A percentile compares a stretch with the other conserved stretches of the same genome.
These are phyloP conservation scores for Dichotomocladium elegans DNA, from an alignment of 371 early-diverging fungal genomes.

Conservation along the genomic window DNA sequence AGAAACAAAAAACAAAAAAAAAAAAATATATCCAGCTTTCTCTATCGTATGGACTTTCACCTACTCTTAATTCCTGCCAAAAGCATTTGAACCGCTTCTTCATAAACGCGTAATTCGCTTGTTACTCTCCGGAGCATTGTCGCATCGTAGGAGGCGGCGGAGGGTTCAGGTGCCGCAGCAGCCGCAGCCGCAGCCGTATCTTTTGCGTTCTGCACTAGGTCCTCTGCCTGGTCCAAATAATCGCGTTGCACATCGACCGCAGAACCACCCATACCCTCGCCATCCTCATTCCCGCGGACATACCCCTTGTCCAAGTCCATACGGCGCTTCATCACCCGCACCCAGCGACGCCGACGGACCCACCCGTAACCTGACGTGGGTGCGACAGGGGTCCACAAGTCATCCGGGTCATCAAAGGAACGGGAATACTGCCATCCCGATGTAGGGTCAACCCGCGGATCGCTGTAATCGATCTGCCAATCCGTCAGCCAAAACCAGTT, in stretches of 20 bases:
- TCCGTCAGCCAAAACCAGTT: constrained; percentile 85
- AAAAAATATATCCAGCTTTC: neutral
- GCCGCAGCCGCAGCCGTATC: constrained; percentile 5
- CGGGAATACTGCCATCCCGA: constrained; percentile 73
- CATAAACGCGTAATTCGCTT: constrained; percentile 46
- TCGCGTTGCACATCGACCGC: constrained; percentile 24
- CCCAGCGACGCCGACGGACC: constrained; percentile 77
- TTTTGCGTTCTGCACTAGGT: constrained; percentile 22
- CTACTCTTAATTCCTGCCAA: constrained; percentile 63
- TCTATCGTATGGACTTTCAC: neutral
- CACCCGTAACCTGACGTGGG: constrained; percentile 55
- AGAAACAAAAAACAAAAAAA: constrained; percentile 3
- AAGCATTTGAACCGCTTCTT: constrained; percentile 59
- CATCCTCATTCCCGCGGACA: constrained; percentile 10
- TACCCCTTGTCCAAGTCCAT: constrained; percentile 47
- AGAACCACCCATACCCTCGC: neutral
- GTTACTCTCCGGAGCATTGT: constrained; percentile 15
- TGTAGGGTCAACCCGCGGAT: constrained; percentile 57
- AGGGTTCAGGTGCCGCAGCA: neutral
- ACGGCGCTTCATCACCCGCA: constrained; percentile 71
- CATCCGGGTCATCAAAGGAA: constrained; percentile 50
- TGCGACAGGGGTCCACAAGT: constrained; percentile 50
- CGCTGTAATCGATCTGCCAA: constrained; percentile 70
- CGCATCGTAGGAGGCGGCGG: no score
- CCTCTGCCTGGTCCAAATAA: constrained; percentile 42